Evolutionary conservation across 495 filamentous ascomycete species (phyloP).

Genomic region (Staphylotrichum longicolle): DNA sequence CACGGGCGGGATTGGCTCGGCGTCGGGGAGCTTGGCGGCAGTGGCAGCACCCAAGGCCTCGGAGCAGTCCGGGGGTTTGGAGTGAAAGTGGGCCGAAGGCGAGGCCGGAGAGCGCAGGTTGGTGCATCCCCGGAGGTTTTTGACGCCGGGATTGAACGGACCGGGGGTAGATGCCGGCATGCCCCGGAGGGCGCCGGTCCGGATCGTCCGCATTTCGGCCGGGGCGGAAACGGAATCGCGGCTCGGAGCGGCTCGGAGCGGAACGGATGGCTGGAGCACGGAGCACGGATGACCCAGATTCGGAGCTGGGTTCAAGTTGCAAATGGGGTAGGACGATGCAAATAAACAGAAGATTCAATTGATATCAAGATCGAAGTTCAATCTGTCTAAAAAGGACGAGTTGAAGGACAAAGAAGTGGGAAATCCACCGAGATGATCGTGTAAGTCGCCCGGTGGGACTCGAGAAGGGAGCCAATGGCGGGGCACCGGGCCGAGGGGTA

Average conservation of each 20-base stretch:
- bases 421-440: neutral
- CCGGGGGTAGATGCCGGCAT: neutral
- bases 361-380: neutral
- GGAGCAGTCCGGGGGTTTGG: slow-evolving; percentile 20
- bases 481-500: slow-evolving; percentile 17
- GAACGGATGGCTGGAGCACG: neutral
- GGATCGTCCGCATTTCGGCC: slow-evolving; percentile 13
- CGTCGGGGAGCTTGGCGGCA: slow-evolving; percentile 25
- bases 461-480: slow-evolving; percentile 6
- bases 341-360: neutral
- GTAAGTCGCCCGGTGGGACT: neutral
- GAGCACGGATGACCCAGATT: neutral
- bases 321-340: neutral
- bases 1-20: slow-evolving; percentile 16
- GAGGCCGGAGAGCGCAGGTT: neutral
- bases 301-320: neutral
- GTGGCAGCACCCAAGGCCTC: slow-evolving; percentile 20
- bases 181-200: slow-evolving; percentile 15
- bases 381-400: neutral
- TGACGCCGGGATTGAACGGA: slow-evolving; percentile 1
- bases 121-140: neutral
- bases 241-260: neutral
- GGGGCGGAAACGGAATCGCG: neutral
- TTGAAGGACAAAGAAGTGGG: neutral
- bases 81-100: slow-evolving; percentile 18